Evolutionary conservation across 371 early-diverging fungal genomes (phyloP).

Genomic region (Parasitella parasitica): DNA sequence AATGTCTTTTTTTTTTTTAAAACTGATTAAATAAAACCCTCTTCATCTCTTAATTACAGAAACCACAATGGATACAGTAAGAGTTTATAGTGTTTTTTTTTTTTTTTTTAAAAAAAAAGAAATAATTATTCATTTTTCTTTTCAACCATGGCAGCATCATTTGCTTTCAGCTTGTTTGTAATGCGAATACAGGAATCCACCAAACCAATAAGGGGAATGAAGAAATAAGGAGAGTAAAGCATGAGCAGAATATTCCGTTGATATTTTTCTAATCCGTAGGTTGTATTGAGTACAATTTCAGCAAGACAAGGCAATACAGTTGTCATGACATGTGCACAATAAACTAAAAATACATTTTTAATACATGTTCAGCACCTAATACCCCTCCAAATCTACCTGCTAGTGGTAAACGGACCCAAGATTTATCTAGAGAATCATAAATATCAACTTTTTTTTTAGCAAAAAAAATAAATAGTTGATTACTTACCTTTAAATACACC

Average conservation of each 20-base stretch:
- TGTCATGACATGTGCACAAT: constrained; percentile 23
- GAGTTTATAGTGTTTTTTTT: no score
- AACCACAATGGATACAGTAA: no score
- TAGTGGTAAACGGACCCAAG: constrained; percentile 28
- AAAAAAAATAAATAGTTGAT: no score
- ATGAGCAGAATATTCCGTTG: constrained; percentile 9
- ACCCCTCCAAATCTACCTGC: neutral
- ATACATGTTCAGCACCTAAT: neutral
- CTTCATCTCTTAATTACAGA: no score
- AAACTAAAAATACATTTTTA: constrained; percentile 7
- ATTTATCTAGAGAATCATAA: constrained; percentile 3
- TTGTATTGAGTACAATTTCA: constrained; percentile 5
- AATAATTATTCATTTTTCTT: neutral
- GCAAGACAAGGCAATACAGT: constrained; percentile 22
- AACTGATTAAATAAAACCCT: no score
- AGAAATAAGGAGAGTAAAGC: constrained; percentile 20
- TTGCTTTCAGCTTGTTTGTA: neutral
- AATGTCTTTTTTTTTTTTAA: no score
- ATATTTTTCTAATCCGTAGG: neutral
- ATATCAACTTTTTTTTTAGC: neutral
- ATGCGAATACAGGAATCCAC: constrained; percentile 12
- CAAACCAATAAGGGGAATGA: constrained; percentile 16
- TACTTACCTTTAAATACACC: constrained; percentile 21
- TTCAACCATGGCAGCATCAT: neutral
- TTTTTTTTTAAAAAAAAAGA: no score